Conservation (phyloP, 2,329 filamentous ascomycete species). For the Triangularia setosa region DNA sequence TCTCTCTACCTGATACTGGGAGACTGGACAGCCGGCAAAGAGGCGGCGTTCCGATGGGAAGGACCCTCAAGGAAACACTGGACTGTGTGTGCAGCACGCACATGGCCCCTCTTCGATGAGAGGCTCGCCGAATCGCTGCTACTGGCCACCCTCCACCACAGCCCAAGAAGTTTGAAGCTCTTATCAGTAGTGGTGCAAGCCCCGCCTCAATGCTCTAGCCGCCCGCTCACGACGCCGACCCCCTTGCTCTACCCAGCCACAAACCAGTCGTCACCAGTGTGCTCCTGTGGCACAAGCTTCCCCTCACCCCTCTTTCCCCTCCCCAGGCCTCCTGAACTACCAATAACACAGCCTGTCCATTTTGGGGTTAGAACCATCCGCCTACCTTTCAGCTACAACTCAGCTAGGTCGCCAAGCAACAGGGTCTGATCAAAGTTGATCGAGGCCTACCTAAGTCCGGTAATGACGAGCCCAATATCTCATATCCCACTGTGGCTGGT, state of each 20-base stretch:
- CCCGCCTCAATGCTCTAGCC: not conserved
- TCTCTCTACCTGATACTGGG: not conserved
- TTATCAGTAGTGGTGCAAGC: conserved; percentile 14
- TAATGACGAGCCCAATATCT: not conserved
- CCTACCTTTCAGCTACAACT: not conserved
- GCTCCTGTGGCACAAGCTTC: conserved; percentile 1
- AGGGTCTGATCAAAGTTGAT: not conserved
- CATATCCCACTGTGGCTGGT: not conserved
- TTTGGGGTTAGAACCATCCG: not conserved
- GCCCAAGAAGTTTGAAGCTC: conserved; percentile 3
- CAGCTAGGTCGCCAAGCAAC: not conserved
- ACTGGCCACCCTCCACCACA: conserved; percentile 18
- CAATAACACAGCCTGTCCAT: not conserved
- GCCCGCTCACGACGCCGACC: not conserved
- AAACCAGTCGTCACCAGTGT: not conserved
- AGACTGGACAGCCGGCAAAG: not conserved
- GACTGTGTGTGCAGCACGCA: conserved; percentile 1
- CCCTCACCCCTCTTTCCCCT: not conserved
- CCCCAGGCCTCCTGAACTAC: conserved; percentile 6
- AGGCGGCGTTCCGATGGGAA: conserved; percentile 14
- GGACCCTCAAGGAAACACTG: conserved; percentile 2
- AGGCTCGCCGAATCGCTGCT: conserved; percentile 11
- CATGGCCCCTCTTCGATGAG: conserved; percentile 5
- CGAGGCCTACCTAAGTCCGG: not conserved
- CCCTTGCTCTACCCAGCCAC: conserved; percentile 8